Evolutionary conservation across 2,329 filamentous ascomycete species (phyloP).

Genomic region (Dactylellina leptospora): DNA sequence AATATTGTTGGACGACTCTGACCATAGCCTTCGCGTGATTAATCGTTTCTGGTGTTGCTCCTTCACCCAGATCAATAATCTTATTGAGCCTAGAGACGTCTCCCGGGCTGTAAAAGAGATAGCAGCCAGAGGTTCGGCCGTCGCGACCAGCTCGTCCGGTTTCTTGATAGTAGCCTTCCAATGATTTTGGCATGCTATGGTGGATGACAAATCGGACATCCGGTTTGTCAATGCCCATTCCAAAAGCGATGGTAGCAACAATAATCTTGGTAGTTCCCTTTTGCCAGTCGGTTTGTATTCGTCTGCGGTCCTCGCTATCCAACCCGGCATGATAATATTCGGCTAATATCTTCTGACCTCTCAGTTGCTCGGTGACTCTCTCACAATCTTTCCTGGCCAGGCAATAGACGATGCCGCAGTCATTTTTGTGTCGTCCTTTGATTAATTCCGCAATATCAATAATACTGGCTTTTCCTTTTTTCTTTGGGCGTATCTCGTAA

Average conservation of each 20-base stretch:
- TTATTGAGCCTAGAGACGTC: slow-evolving; percentile 78
- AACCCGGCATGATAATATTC: slow-evolving; percentile 88
- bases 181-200: slow-evolving; percentile 87
- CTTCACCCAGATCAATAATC: slow-evolving; percentile 85
- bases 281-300: slow-evolving; percentile 85
- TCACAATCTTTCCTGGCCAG: slow-evolving; percentile 86
- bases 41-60: slow-evolving; percentile 63
- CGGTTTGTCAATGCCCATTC: slow-evolving; percentile 99
- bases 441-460: slow-evolving; percentile 72
- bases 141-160: slow-evolving; percentile 94
- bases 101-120: slow-evolving; percentile 83
- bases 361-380: slow-evolving; percentile 75
- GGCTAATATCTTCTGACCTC: slow-evolving; percentile 72
- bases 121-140: slow-evolving; percentile 85
- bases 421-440: slow-evolving; percentile 71
- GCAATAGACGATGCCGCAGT: slow-evolving; percentile 93
- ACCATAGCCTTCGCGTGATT: slow-evolving; percentile 91
- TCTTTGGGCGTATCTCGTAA: slow-evolving; percentile 83
- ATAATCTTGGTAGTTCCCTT: slow-evolving; percentile 81
- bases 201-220: slow-evolving; percentile 97
- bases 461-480: slow-evolving; percentile 66
- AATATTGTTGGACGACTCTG: slow-evolving; percentile 82
- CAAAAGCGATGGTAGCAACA: slow-evolving; percentile 97
- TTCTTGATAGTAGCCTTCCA: slow-evolving; percentile 98
- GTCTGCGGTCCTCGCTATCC: slow-evolving; percentile 71